These are phyloP conservation scores for Linum trigynum DNA, from an alignment of 345 rosid species.

Conservation along the genomic window DNA sequence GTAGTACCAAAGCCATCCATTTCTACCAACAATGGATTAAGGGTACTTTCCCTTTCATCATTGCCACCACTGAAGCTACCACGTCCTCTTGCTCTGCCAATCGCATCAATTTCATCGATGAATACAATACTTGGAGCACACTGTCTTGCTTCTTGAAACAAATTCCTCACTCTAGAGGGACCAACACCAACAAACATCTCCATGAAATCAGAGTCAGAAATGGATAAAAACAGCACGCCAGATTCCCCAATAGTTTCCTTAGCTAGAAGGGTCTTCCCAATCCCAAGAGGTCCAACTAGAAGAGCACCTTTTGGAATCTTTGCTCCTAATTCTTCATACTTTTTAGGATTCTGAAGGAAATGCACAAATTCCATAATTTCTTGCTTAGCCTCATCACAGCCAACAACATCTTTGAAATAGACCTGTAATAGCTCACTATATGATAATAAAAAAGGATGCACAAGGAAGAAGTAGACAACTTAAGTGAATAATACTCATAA, in stretches of 20 bases:
- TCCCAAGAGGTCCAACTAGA: constrained; percentile 91
- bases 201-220: constrained; percentile 95
- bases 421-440: constrained; percentile 29
- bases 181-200: constrained; percentile 99
- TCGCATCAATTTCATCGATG: constrained; percentile 95
- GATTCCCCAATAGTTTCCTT: constrained; percentile 99
- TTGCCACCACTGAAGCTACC: constrained; percentile 79
- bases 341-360: constrained; percentile 84
- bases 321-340: constrained; percentile 91
- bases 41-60: constrained; percentile 95
- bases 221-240: constrained; percentile 82
- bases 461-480: not conserved
- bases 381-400: constrained; percentile 97
- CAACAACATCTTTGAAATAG: constrained; percentile 89
- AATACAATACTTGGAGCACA: constrained; percentile 86
- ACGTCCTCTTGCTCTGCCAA: constrained; percentile 93
- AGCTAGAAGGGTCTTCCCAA: constrained; percentile 94
- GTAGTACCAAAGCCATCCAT: constrained; percentile 99
- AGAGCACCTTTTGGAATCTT: constrained; percentile 95
- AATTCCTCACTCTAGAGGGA: constrained; percentile 87
- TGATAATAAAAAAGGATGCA: not conserved
- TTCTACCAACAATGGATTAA: constrained; percentile 82
- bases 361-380: constrained; percentile 98
- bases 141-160: constrained; percentile 93
- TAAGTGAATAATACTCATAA: no score